Percentiles rank a stretch among this genome's conserved stretches.
Evolutionary conservation across 768 basidiomycete genomes (phyloP).

Genomic region (Serendipita sp.): DNA sequence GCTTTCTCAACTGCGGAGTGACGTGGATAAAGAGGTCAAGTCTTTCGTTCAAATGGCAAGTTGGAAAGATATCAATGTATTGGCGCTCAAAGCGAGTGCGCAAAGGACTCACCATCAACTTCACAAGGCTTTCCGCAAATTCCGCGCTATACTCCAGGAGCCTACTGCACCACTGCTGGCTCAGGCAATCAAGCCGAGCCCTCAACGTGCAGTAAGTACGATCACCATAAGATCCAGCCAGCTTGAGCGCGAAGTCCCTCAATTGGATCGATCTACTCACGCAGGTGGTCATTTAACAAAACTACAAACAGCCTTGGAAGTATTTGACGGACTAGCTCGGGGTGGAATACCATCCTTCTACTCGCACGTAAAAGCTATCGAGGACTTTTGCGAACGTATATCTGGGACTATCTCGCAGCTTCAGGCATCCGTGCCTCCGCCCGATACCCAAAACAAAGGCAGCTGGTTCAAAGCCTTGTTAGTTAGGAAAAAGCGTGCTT

Average conservation of each 20-base stretch:
- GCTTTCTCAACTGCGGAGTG: conserved; percentile 39
- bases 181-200: neutral
- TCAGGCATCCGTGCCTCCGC: neutral
- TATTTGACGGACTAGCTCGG: no score
- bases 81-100: conserved; percentile 83
- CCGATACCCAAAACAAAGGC: conserved; percentile 31
- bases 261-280: no score
- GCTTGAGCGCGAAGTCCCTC: no score
- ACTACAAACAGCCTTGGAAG: no score
- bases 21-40: conserved; percentile 64
- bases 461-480: conserved; percentile 52
- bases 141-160: conserved; percentile 74
- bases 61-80: conserved; percentile 95
- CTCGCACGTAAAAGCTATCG: neutral
- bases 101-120: conserved; percentile 79
- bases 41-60: conserved; percentile 88
- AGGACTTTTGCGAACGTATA: neutral
- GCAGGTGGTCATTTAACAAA: no score
- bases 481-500: conserved; percentile 75
- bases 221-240: no score
- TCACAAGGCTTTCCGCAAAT: conserved; percentile 80
- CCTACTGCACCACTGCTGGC: conserved; percentile 29
- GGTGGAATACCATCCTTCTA: neutral
- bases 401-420: neutral
- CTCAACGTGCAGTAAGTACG: neutral